Conservation (phyloP, 495 filamentous ascomycete genomes). For the Geopyxis carbonaria region DNA sequence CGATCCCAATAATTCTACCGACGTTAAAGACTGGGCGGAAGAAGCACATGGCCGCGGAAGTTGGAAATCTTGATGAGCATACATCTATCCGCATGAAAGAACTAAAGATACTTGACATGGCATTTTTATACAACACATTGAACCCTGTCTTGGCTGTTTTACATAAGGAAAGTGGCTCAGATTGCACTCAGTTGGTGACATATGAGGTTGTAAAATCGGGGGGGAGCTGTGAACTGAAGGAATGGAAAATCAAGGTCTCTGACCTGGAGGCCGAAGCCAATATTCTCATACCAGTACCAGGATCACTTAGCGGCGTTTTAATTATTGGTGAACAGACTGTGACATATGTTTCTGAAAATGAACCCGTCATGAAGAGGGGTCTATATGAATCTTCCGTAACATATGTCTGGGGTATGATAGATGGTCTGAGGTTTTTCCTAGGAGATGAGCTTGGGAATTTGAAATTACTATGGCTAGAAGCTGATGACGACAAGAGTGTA, state of each 20-base stretch:
- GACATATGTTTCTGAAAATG: conserved; percentile 55
- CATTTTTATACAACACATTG: conserved; percentile 62
- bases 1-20: conserved; percentile 46
- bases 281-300: conserved; percentile 69
- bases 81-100: conserved; percentile 64
- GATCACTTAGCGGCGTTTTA: conserved; percentile 49
- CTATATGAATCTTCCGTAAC: conserved; percentile 54
- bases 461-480: conserved; percentile 57
- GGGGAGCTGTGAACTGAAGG: conserved; percentile 26
- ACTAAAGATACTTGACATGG: conserved; percentile 64
- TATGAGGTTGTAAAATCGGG: conserved; percentile 30
- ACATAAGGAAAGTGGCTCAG: conserved; percentile 55
- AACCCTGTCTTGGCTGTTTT: conserved; percentile 68
- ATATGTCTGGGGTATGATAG: conserved; percentile 71
- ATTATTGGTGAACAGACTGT: conserved; percentile 74
- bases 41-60: conserved; percentile 33
- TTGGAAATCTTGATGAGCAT: conserved; percentile 42
- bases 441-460: conserved; percentile 79
- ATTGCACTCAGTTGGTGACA: conserved; percentile 42
- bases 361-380: conserved; percentile 6
- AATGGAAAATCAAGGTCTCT: conserved; percentile 35
- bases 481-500: conserved; percentile 46
- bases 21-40: conserved; percentile 23
- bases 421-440: conserved; percentile 62
- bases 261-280: conserved; percentile 57